Evolutionary conservation across 1,284 basidiomycete genomes (phyloP), one percentile per base, ranked within the genome.

Genomic region (Athelia psychrophila): DNA sequence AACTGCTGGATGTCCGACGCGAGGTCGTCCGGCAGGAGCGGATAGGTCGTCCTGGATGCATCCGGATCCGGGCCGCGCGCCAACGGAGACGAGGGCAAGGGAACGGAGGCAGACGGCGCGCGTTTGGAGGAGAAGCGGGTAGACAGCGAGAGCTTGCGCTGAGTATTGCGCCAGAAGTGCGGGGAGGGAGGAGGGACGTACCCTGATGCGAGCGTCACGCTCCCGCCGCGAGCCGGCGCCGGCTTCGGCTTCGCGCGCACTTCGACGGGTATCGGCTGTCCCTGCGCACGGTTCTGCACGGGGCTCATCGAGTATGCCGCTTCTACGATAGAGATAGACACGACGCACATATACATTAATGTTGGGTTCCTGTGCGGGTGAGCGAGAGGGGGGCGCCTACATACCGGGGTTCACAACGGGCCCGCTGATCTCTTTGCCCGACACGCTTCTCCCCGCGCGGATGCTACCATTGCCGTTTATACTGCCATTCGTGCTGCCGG

Each of bases 1-100:
- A 95, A 95, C 57, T 87, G 85, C 58, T 89, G 85, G 40, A 94
- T 94, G 56, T 93, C 90, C 24, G 80, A 81, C 1, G 84, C 87
- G 46, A 95, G 82, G 52, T 88, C 88, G 24, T 83, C 73, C 0
- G 92, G 93, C 18, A 94, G 74, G 16, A 84, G 76, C 9, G 85
- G 86, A 60, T 88, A 83, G 24, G 78, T 78, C 38, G 20, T 9
- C 33, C 86, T 88, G 56, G 33, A 50, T n/a, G 44, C 44, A 24
- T 10, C 10, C 25, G 33, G 9, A 47, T 47, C n/a, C n/a, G n/a
- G n/a, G n/a, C n/a, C n/a, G n/a, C n/a, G n/a, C n/a, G n/a, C n/a
- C n/a, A n/a, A n/a, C n/a, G n/a, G n/a, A n/a, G n/a, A n/a, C n/a
- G n/a, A n/a, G n/a, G n/a, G 20, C 24, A 46, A 48, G 30, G 45